phyloP scores from a whole-genome alignment of 352 stramenopile genomes.

The Pythium apleroticum region DNA sequence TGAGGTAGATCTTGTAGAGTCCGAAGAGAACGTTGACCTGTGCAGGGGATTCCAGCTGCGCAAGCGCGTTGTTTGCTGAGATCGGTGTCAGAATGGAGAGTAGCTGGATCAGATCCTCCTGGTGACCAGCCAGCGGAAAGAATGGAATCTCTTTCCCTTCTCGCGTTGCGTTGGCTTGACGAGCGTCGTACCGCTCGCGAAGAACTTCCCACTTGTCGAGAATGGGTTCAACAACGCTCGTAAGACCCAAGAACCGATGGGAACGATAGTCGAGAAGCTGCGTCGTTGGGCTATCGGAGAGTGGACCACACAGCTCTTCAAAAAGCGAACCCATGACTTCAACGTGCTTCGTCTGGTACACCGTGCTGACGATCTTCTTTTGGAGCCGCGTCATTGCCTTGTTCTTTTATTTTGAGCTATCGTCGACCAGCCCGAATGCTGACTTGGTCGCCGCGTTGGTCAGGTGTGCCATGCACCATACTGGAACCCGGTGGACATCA shows the following conservation, averaged over 20 bases:
- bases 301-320: not conserved
- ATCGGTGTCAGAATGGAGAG: not conserved
- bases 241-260: not conserved
- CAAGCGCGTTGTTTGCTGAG: not conserved
- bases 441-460: conserved; percentile 14
- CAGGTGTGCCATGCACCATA: conserved; percentile 17
- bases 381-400: not conserved
- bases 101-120: not conserved
- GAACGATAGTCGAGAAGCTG: not conserved
- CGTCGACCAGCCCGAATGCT: conserved; percentile 3
- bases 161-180: not conserved
- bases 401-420: not conserved
- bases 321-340: not conserved
- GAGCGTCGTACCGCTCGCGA: not conserved
- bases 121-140: not conserved
- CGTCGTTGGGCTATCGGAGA: not conserved
- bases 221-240: not conserved
- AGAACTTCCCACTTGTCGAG: not conserved
- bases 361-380: not conserved
- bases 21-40: not conserved
- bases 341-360: not conserved
- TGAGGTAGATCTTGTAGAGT: not conserved
- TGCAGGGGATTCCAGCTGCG: not conserved
- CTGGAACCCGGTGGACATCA: conserved; percentile 9
- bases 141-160: not conserved